Evolutionary conservation across 108 stramenopile species (phyloP).

Genomic region (Discostella stelligeroides): DNA sequence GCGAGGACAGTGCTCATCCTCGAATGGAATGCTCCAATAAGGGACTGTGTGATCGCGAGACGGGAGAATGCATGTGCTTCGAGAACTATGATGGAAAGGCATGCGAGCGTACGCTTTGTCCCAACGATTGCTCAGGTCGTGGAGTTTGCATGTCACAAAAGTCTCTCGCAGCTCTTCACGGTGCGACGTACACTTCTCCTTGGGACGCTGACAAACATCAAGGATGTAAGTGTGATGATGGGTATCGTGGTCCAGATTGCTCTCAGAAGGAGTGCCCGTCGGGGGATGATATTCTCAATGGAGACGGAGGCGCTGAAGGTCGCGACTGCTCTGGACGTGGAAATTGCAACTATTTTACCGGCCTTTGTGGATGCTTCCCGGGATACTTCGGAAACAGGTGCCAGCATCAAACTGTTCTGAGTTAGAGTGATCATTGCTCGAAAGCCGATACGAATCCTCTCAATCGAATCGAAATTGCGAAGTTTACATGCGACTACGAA

Average conservation of each 20-base stretch:
- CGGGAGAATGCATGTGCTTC: conserved; percentile 79
- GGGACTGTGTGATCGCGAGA: conserved; percentile 75
- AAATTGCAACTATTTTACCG: conserved; percentile 67
- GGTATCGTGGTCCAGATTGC: conserved; percentile 89
- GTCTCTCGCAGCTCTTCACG: conserved; percentile 56
- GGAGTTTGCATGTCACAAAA: conserved; percentile 74
- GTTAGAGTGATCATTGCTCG: too few relatives aligned
- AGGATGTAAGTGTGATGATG: conserved; percentile 86
- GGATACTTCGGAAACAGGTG: conserved; percentile 85
- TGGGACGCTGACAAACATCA: conserved; percentile 86
- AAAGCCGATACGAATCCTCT: too few relatives aligned
- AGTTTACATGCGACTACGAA: too few relatives aligned
- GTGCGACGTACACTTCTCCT: conserved; percentile 52
- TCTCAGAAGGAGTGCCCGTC: conserved; percentile 82
- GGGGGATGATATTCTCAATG: conserved; percentile 66
- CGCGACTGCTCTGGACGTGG: conserved; percentile 88
- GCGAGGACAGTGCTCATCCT: conserved; percentile 61
- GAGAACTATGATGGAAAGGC: conserved; percentile 85
- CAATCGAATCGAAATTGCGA: too few relatives aligned
- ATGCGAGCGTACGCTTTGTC: conserved; percentile 74
- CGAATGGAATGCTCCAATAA: conserved; percentile 81
- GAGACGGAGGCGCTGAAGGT: conserved; percentile 62
- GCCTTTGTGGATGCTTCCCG: conserved; percentile 77
- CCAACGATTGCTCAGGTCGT: conserved; percentile 73
- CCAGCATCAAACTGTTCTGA: conserved; percentile 74